Percentiles rank a stretch among this genome's conserved stretches.
These are phyloP conservation scores for Begonia masoniana DNA, from an alignment of 306 rosid genomes.

Conservation along the genomic window DNA sequence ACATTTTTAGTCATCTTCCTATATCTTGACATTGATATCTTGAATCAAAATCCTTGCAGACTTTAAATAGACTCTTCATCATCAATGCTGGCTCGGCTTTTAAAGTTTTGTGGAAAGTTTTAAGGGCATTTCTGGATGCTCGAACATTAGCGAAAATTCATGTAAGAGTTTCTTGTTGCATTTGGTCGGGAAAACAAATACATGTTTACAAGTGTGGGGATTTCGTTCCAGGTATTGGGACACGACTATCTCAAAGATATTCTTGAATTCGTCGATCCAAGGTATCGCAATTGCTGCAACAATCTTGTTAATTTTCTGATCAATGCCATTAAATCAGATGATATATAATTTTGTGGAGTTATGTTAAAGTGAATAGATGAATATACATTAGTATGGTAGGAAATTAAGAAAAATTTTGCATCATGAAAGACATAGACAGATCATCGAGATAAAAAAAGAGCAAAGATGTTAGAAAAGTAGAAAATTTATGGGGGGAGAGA, in stretches of 20 bases:
- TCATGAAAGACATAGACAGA: no score
- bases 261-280: slow-evolving; percentile 41
- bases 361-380: no score
- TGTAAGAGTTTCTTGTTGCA: slow-evolving; percentile 21
- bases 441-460: no score
- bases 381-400: no score
- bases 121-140: slow-evolving; percentile 55
- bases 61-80: slow-evolving; percentile 56
- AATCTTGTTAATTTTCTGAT: background rate
- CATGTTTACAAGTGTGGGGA: background rate
- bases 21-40: background rate
- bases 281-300: slow-evolving; percentile 22
- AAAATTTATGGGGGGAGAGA: no score
- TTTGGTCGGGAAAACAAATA: background rate
- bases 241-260: slow-evolving; percentile 33
- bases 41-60: slow-evolving; percentile 30
- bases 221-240: slow-evolving; percentile 61
- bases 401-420: no score
- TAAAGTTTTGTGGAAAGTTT: slow-evolving; percentile 69
- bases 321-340: background rate
- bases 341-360: no score
- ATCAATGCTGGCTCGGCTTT: slow-evolving; percentile 88
- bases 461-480: no score
- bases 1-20: background rate
- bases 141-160: slow-evolving; percentile 71